A percentile compares a stretch with the other conserved stretches of the same genome.
Conservation (phyloP, 768 basidiomycete genomes). For the Lactarius sp. region DNA sequence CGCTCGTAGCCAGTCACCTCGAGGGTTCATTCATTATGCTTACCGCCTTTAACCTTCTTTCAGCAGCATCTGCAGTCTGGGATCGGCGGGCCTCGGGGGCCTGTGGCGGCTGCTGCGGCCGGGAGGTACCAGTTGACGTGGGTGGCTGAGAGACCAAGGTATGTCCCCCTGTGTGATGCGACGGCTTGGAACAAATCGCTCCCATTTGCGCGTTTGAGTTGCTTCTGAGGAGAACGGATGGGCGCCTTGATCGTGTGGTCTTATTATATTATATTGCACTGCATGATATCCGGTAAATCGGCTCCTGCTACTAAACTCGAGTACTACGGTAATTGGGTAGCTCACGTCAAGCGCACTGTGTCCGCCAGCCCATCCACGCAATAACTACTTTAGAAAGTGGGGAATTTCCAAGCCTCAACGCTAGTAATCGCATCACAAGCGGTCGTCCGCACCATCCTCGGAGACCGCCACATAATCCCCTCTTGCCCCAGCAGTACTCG, state of each 20-base stretch:
- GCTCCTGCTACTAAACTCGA: neutral
- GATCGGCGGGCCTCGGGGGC: conserved; percentile 19
- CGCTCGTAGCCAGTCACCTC: neutral
- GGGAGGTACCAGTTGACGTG: neutral
- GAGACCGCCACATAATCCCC: conserved; percentile 17
- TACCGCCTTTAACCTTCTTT: conserved; percentile 34
- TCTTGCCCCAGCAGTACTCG: conserved; percentile 7
- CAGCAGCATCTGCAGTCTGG: conserved; percentile 37
- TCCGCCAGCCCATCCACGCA: neutral
- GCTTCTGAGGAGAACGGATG: neutral
- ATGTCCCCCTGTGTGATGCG: conserved; percentile 32
- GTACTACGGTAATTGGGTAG: neutral
- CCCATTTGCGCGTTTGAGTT: conserved; percentile 31
- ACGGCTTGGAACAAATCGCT: conserved; percentile 35
- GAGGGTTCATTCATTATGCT: conserved; percentile 16
- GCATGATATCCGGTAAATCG: neutral
- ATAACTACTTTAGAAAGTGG: neutral
- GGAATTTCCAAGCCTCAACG: neutral
- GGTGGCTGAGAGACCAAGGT: conserved; percentile 25
- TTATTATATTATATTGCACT: neutral
- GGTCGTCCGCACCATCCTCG: neutral
- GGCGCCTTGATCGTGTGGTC: neutral
- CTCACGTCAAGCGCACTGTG: neutral
- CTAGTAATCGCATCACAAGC: neutral
- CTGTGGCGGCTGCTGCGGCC: neutral